phyloP scores from a whole-genome alignment of 148 eudicot species.

The Fagopyrum tataricum region DNA sequence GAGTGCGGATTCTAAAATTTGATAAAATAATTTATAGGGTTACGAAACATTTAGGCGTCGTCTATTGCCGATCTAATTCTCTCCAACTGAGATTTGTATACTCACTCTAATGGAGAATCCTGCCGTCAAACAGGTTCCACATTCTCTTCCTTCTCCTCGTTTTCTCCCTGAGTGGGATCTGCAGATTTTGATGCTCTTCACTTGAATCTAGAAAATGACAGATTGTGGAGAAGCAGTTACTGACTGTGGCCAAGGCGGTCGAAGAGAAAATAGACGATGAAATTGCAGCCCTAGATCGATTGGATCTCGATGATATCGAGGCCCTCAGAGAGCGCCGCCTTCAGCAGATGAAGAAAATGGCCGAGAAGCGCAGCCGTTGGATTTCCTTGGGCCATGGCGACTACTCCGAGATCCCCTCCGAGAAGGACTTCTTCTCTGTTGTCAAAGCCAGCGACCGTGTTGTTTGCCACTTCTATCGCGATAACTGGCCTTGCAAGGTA shows the following conservation, averaged over 20 bases:
- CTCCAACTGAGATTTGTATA: too few species aligned
- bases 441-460: conserved; percentile 91
- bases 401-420: conserved; percentile 72
- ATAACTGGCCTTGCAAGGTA: conserved; percentile 99
- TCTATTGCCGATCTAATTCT: too few species aligned
- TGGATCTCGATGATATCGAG: conserved; percentile 83
- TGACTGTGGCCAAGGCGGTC: conserved; percentile 79
- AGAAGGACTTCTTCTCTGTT: conserved; percentile 73
- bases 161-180: background rate
- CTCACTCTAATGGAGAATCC: conserved; percentile 44
- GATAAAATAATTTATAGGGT: too few species aligned
- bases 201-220: conserved; percentile 19
- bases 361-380: conserved; percentile 86
- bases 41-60: too few species aligned
- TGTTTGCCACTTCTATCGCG: conserved; percentile 90
- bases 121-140: conserved; percentile 57
- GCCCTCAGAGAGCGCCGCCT: conserved; percentile 69
- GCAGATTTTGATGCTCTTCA: background rate
- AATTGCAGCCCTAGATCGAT: conserved; percentile 69
- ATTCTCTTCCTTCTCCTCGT: background rate
- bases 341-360: conserved; percentile 96
- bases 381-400: conserved; percentile 83
- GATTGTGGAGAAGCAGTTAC: conserved; percentile 77
- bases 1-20: too few species aligned
- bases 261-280: conserved; percentile 89